Conservation (phyloP, 805 yeast genomes). For the Priceomyces fermenticarens region DNA sequence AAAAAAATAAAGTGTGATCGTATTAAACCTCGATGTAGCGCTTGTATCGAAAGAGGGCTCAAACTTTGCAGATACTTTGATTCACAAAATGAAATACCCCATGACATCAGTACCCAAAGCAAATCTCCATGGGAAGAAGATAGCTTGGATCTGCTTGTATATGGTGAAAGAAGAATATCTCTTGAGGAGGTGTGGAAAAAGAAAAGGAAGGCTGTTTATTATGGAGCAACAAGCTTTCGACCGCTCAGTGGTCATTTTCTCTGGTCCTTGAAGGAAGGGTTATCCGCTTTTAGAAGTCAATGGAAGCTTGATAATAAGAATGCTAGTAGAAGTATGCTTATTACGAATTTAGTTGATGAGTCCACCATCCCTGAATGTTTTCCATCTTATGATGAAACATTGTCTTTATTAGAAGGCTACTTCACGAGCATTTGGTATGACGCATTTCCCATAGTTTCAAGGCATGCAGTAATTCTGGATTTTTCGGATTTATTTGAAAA, state of each 20-base stretch:
- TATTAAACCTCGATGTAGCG: not conserved
- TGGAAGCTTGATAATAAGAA: conserved; percentile 2
- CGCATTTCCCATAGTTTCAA: not conserved
- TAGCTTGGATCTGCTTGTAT: not conserved
- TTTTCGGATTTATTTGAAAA: not conserved
- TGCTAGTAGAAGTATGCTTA: too few relatives aligned
- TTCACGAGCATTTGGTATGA: conserved; percentile 3
- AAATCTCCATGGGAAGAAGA: not conserved
- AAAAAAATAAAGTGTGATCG: conserved; percentile 4
- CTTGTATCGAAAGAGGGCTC: not conserved
- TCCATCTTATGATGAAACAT: conserved; percentile 1
- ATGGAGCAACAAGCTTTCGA: not conserved
- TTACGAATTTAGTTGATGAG: not conserved
- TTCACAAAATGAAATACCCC: not conserved
- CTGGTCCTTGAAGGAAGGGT: not conserved
- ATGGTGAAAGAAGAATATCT: not conserved
- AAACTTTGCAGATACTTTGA: not conserved
- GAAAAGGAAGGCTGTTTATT: not conserved
- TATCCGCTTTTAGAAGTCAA: not conserved
- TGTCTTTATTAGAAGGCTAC: not conserved
- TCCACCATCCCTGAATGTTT: not conserved
- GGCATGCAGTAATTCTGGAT: not conserved
- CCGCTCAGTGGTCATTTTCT: not conserved
- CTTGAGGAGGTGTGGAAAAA: not conserved
- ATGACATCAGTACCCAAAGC: not conserved